Base-by-base conservation (phyloP, 129 eudicot species). In the Chrysanthemum makinoi region DNA sequence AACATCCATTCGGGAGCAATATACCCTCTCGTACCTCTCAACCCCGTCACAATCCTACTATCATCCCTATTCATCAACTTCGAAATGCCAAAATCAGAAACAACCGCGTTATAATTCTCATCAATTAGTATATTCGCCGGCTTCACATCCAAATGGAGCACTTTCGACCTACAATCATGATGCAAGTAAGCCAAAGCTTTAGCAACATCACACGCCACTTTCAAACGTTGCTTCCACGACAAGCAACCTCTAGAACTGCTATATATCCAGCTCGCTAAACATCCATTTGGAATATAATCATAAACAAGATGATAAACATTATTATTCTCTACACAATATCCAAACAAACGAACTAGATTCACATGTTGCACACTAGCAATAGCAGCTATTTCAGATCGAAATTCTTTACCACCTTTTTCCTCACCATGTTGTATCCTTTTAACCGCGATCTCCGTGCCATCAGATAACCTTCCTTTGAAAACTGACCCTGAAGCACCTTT, bases 1-100 rank as follows among this genome's bases (percentile, higher is more conserved):
- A 88, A 59, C 10, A 86, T 43, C 98, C 96, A 91, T 55, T 91
- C 98, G 0, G 98, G 98, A 13, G 98, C 98, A 4, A 91, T 68
- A 80, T 91, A 91, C 10, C 98, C 98, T 53, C 76, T 73, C 7
- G 98, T 91, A 13, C 98, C 98, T 28, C 97, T 67, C 11, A 86
- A 19, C 1, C 65, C 72, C 1, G 96, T 69, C 19, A 84, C 59
- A 0, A 90, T 78, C 60, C 88, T 44, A 19, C 96, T 90, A 77
- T 90, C 94, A 2, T 85, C 89, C 53, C 75, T 81, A 11, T 81
- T 83, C 83, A 84, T 91, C 0, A 86, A 66, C 83, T 85, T 91
- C 0, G 98, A 87, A 0, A 91, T 82, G 11, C 96, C 98, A 63
- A 91, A 91, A 82, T 91, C 96, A 0, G 98, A 53, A 5, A 91